These are phyloP conservation scores for Rachicladosporium sp. DNA, from an alignment of 2,329 filamentous ascomycete genomes.

Conservation along the genomic window DNA sequence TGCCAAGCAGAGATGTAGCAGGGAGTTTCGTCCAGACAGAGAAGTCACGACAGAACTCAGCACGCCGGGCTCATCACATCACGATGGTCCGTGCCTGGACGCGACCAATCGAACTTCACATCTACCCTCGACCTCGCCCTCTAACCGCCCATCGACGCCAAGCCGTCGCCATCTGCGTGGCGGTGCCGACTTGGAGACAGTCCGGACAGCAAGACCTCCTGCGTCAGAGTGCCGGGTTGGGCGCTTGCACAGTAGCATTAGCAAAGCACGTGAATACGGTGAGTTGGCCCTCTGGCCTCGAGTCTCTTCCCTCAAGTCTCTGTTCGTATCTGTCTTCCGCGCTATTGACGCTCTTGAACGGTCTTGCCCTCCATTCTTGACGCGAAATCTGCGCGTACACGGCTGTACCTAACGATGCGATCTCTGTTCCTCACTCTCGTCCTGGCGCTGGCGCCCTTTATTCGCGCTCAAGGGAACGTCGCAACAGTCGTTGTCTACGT, in stretches of 20 bases:
- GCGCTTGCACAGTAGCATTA: background rate
- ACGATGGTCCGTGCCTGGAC: background rate
- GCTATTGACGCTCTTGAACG: background rate
- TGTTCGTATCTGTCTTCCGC: background rate
- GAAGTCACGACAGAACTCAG: background rate
- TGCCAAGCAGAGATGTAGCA: background rate
- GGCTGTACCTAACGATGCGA: background rate
- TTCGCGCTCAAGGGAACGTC: constrained; percentile 1
- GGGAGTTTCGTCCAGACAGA: background rate
- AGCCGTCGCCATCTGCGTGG: background rate
- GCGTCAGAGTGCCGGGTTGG: no score
- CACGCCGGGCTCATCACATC: background rate
- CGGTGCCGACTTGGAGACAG: background rate
- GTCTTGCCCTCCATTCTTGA: background rate
- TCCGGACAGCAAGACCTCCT: background rate
- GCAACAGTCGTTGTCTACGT: constrained; percentile 1
- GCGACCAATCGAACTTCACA: background rate
- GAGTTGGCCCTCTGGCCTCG: constrained; percentile 1
- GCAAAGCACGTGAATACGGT: background rate
- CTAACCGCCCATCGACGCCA: constrained; percentile 5
- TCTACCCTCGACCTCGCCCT: constrained; percentile 3
- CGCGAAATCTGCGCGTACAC: background rate
- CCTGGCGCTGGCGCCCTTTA: background rate
- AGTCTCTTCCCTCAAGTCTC: background rate
- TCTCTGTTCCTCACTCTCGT: background rate